Evolutionary conservation across 495 filamentous ascomycete genomes (phyloP), one percentile per base, ranked within the genome.

Genomic region (Cercophora samala): DNA sequence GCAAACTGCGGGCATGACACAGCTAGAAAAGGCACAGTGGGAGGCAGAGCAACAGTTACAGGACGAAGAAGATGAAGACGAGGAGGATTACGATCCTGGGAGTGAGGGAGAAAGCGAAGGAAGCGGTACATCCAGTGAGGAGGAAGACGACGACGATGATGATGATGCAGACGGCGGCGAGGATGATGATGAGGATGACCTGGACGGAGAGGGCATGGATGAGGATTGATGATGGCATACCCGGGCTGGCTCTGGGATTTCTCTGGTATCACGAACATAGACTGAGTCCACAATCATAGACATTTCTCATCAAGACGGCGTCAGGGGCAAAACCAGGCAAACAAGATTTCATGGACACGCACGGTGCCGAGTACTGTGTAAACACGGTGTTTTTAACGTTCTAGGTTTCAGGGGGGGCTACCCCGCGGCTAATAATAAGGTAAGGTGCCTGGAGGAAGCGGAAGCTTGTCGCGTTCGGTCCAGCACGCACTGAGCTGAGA

Each of bases 1-100:
- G 9, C 22, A 29, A 18, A 29, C 22, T 1, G 78, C 93, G 86
- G 81, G 93, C 85, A 23, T 86, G 89, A 84, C 81, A 3, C 79
- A 78, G 69, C 63, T 84, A 62, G 81, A 86, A 83, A 72, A 84
- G 85, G 83, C 85, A 80, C 69, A 78, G 24, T 64, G 70, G 46
- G 81, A 82, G 66, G 83, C 75, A 4, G 81, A 85, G 70, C 78
- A 80, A 64, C 72, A 72, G 63, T 58, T 83, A 62, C 87, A 91
- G 73, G 85, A 89, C 58, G 85, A 87, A 3, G 90, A 93, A 68
- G 93, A 96, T 65, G 92, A 96, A 71, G 87, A 92, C 24, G 93
- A 94, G 70, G 93, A 96, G 75, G 93, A 96, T 68, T 95, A 93
- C 76, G 88, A 93, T 72, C 92, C 91, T 3, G 92, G 90, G 1